These are phyloP conservation scores for Macrolepiota albuminosa DNA, from an alignment of 768 basidiomycete genomes.

Conservation along the genomic window DNA sequence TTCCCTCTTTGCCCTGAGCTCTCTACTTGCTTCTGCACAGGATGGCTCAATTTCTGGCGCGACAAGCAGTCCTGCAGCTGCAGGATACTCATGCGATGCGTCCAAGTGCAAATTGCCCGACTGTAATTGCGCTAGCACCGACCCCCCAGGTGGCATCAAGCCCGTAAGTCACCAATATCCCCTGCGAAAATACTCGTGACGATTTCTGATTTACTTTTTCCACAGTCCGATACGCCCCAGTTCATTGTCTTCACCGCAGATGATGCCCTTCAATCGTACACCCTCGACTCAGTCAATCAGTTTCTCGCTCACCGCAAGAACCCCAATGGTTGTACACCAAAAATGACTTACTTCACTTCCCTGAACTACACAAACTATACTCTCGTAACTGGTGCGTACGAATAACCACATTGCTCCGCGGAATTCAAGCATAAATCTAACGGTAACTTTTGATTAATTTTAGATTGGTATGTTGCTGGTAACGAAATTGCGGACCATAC, in stretches of 20 bases:
- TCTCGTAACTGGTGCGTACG: conserved; percentile 47
- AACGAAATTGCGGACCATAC: conserved; percentile 83
- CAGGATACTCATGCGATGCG: conserved; percentile 69
- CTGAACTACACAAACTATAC: conserved; percentile 74
- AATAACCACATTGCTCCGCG: not conserved
- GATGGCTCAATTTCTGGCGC: conserved; percentile 55
- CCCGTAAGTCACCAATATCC: conserved; percentile 40
- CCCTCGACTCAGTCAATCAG: conserved; percentile 66
- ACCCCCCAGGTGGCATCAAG: conserved; percentile 64
- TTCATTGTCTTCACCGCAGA: conserved; percentile 76
- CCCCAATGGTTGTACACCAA: conserved; percentile 70
- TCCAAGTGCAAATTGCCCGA: conserved; percentile 59
- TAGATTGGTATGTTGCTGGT: conserved; percentile 76
- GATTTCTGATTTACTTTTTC: not conserved
- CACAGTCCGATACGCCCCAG: conserved; percentile 52
- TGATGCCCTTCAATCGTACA: conserved; percentile 75
- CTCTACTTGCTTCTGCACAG: conserved; percentile 36
- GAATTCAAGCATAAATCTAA: not conserved
- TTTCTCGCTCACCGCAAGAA: conserved; percentile 72
- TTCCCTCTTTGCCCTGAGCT: conserved; percentile 24
- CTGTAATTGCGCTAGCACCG: conserved; percentile 71
- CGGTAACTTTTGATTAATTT: not conserved
- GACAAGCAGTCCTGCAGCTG: conserved; percentile 45
- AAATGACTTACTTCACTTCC: conserved; percentile 75
- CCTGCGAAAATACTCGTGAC: not conserved